phyloP scores from a whole-genome alignment of 2,329 filamentous ascomycete species.

The Cercospora brassicicola region DNA sequence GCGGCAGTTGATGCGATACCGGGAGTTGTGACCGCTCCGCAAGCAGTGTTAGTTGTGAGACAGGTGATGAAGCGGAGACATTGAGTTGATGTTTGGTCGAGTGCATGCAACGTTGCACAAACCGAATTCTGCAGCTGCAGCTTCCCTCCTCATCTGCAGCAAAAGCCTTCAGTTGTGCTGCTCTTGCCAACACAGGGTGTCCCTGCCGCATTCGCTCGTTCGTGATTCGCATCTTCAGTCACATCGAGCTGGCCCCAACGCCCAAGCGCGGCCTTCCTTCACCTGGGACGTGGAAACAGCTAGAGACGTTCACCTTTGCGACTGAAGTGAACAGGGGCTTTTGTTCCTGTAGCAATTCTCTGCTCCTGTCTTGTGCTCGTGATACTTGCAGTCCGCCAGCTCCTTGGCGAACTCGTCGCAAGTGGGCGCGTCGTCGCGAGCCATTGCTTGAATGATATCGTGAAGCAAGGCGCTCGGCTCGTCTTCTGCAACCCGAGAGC shows the following conservation, averaged over 20 bases:
- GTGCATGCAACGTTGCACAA: background rate
- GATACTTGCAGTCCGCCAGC: background rate
- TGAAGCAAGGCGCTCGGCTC: background rate
- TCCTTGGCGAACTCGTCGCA: background rate
- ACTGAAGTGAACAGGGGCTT: background rate
- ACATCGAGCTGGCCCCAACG: too few species aligned
- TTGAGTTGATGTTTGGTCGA: background rate
- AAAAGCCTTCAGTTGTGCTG: background rate
- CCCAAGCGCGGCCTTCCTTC: background rate
- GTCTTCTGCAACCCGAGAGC: too few species aligned
- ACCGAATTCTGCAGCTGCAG: background rate
- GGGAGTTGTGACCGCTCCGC: too few species aligned
- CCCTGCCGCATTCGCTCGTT: background rate
- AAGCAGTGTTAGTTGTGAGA: background rate
- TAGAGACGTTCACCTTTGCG: background rate
- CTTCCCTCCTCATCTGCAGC: background rate
- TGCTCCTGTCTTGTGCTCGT: background rate
- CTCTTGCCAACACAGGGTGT: background rate
- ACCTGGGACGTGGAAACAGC: background rate
- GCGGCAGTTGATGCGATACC: too few species aligned
- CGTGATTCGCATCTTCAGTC: background rate
- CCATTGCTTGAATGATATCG: background rate
- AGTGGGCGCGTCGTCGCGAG: background rate
- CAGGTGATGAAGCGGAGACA: background rate
- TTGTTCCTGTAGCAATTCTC: background rate